Base-by-base conservation (phyloP, 2,329 filamentous ascomycete species). In the Plenodomus tracheiphilus region DNA sequence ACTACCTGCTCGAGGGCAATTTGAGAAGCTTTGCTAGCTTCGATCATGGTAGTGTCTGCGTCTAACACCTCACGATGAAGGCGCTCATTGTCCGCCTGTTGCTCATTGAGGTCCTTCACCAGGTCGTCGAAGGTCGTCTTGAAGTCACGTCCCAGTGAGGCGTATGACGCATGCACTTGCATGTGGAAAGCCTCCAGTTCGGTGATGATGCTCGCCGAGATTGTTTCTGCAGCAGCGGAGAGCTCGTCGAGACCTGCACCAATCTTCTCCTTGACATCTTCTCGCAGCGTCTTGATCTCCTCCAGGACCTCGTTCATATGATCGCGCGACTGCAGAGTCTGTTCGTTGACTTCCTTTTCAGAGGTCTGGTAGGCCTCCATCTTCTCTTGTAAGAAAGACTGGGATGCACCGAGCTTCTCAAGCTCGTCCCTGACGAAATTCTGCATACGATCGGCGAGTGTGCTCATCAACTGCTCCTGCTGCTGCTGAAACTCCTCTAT, bases 271-370 rank as follows among this genome's bases (percentile, higher is more conserved):
- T 97, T 97, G 43, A 97, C 90, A 44, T 89, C 86, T 69, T 96
- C 89, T 18, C 93, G 85, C 19, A 97, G 80, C n/a, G 83, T 85
- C 68, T 92, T 92, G 69, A 97, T 96, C 68, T 96, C 93, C 63
- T 94, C 89, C 9, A 99, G 79, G 1, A 96, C 87, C n/a, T 83
- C 79, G 62, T 97, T 92, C 89, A 97, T 91, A 47, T 92, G 88
- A 40, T 92, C 85, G 63, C 88, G 89, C 2, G 91, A 87, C 53
- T 81, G 78, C 19, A 81, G 78, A 47, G 85, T 88, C 62, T 88
- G 85, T 36, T 82, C 77, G 45, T 88, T 80, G 15, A 95, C 81
- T 58, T 88, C 83, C 42, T 79, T 77, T 69, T 87, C 85, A 0
- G 88, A 89, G 16, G 80, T 77, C 34, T 84, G 79, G 60, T 96